Evolutionary conservation across 768 basidiomycete genomes (phyloP), one percentile per base, ranked within the genome.

Genomic region (Mycena olivaceomarginata): DNA sequence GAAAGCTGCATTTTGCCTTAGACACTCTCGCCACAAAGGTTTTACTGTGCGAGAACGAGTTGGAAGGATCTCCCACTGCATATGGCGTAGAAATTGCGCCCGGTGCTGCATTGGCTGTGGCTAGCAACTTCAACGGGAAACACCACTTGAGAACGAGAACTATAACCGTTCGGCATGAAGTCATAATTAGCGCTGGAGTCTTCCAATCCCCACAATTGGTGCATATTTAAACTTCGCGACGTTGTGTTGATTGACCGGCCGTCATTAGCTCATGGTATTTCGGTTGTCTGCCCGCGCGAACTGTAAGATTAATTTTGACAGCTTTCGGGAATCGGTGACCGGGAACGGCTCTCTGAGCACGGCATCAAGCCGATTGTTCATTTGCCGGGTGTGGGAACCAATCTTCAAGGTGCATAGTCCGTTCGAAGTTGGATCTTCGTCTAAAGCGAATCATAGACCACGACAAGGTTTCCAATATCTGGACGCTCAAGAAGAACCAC

Each of bases 261-360:
- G 31, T 64, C 46, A 15, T 37, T 16, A 83, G 83, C 80, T 83
- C 41, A 84, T 82, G 82, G 80, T 81, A 59, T 20, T 66, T 63
- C 16, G 6, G 11, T 40, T 22, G 18, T 13, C 18, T 43, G 53
- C 20, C 7, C 15, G 37, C 63, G 16, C n/a, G 13, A 4, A 13
- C 16, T 25, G 60, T 31, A 48, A 22, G 15, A 65, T 59, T 64
- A 12, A 56, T 57, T 37, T 31, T 4, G 31, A 31, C 31, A 84
- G 84, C 82, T 85, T 20, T 87, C 86, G 5, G 86, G 86, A 13
- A 86, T 87, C 68, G 85, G 86, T 15, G 83, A 86, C 70, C 18
- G 51, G 5, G 57, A 76, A 2, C 82, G 84, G 5, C 81, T 87
- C 3, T 48, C 53, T 11, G 22, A 80, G 25, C 66, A 82, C 43